Evolutionary conservation across 2,329 filamentous ascomycete species (phyloP), one percentile per base, ranked within the genome.

Genomic region (Claviceps arundinis): DNA sequence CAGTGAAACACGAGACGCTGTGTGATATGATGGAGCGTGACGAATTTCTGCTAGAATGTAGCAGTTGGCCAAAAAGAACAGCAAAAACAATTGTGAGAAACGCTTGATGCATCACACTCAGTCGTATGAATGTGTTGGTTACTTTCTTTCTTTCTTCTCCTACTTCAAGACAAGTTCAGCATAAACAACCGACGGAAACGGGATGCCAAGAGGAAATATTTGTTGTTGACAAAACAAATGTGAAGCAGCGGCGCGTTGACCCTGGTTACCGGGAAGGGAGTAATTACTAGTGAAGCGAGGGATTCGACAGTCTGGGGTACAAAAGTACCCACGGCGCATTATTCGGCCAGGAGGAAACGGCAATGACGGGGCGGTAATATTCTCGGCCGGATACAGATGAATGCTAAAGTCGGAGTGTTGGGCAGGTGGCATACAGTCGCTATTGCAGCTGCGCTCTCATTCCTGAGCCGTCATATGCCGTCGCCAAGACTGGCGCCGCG

Each of bases 401-500:
- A 11, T 50, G 49, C 34, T 46, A 22, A 22, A 30, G 24, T 14
- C 11, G 19, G 8, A 37, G 34, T 43, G 52, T 40, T 14, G 34
- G 52, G 50, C 54, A 57, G 52, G 48, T 51, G 55, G 48, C 40
- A 26, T 14, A 44, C 26, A 22, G 49, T 19, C 41, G 42, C 14
- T 9, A 9, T 40, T 17, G 48, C 42, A 50, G 30, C 40, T 50
- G 48, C 48, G 6, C 14, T 8, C 6, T 26, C 24, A 11, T 42
- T 22, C 30, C 30, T 34, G 30, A 34, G 30, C 30, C 9, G 9
- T 11, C 30, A 11, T 34, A 34, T 34, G 30, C 30, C 9, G 3
- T 34, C 30, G 11, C 30, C 30, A 34, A 34, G 9, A 34, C 26
- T 11, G 26, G 22, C 22, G 22, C 22, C 22, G 22, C 22, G 3